Base-by-base conservation (phyloP, 257 asterid genomes). In the Forsythia suspensa region DNA sequence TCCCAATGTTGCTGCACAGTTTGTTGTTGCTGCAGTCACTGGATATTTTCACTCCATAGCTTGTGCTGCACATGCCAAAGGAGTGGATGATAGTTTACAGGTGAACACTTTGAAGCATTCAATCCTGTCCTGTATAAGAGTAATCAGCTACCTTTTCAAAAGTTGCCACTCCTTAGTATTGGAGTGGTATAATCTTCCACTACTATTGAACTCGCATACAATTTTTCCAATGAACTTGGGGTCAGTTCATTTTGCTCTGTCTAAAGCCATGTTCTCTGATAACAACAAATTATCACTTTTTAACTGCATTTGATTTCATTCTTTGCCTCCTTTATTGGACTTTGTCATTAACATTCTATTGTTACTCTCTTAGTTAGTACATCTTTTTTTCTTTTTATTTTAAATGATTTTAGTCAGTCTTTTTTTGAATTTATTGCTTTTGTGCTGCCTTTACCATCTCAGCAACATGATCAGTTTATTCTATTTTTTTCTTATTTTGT, bases 41-140 rank as follows among this genome's bases (percentile, higher is more conserved):
- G 99, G 99, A 74, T 96, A 96, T 86, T 96, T 96, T 85, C 99
- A 94, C 86, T 96, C 99, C 73, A 96, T 96, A 85, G 97, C 98
- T 84, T 94, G 97, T 79, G 98, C 93, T 24, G 99, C 97, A 74
- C 97, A 96, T 89, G 85, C 97, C 9, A 96, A 96, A 83, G 99
- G 99, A 75, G 99, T 96, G 75, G 98, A 96, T 90, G 99, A 96
- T 82, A 96, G 99, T 79, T 84, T 96, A 74, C 97, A 96, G 99
- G 98, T 93, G 34, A 87, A 78, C 59, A 3, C 66, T 71, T 38
- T 38, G 70, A 10, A 39, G 72, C 72, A 57, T 48, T 44, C 46
- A 72, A 59, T 41, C 74, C 42, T 52, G 70, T 69, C 74, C 34
- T 21, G 48, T 74, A 16, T 76, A 73, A 77, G 39, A 37, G 67